Base-by-base conservation (phyloP, 2,329 filamentous ascomycete species). In the Zymoseptoria ardabiliae region DNA sequence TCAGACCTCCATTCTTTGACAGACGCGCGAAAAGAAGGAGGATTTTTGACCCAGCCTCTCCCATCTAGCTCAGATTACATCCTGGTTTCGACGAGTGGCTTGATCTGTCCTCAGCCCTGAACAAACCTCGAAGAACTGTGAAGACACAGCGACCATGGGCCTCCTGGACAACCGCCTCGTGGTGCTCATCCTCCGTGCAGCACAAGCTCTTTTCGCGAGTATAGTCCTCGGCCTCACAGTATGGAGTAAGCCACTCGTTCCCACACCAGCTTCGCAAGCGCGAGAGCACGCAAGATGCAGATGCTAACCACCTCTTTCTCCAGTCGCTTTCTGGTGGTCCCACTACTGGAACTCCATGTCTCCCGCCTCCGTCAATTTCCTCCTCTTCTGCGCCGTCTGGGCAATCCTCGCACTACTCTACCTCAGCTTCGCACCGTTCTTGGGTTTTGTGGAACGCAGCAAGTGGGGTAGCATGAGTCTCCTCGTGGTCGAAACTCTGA, bases 381-480 rank as follows among this genome's bases (percentile, higher is more conserved):
- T 93, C 75, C 79, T 96, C 75, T 96, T 96, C 81, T 81, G 81
- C 71, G 79, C 85, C 49, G 78, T 91, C 66, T 95, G 90, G 89
- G 88, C 90, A 1, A 73, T 91, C 53, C 80, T 94, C 63, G 77
- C 78, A 1, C 79, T 93, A 35, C 73, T 82, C 57, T 93, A 91
- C 73, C 81, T 95, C 61, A 79, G 85, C 67, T 63, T 92, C 54
- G 79, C 85, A 2, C 89, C 89, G 0, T 69, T 45, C 17, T n/a
- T 45, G 35, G 35, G 35, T 5, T 45, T 45, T n/a, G 3, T 45
- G 35, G 35, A 45, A 13, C 35, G 35, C 35, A 45, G 35, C 35
- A 45, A 45, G 35, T 45, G 35, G 35, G 17, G 11, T 2, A 17
- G 10, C 11, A 45, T 45, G 35, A 45, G 35, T n/a, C 35, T 91